Percentiles rank a stretch among this genome's conserved stretches.
Evolutionary conservation across 768 basidiomycete species (phyloP).

Genomic region (Suillus decipiens): DNA sequence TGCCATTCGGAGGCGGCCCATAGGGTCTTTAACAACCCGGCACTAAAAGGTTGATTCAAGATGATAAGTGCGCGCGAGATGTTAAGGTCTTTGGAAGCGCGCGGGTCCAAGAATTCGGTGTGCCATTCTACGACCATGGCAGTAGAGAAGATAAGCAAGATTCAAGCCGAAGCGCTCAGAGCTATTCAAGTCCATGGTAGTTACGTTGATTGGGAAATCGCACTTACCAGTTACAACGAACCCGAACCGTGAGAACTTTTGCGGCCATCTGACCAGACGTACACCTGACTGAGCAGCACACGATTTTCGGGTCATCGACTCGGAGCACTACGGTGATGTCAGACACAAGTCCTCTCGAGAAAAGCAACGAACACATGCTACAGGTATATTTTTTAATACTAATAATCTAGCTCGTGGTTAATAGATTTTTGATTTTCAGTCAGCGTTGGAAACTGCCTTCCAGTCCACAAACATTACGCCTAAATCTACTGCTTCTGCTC

Average conservation of each 20-base stretch:
- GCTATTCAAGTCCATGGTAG: background rate
- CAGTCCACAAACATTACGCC: conserved; percentile 25
- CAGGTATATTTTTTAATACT: conserved; percentile 17
- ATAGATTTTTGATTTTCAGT: conserved; percentile 15
- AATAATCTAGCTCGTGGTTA: background rate
- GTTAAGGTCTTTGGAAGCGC: conserved; percentile 2
- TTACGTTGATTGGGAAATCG: background rate
- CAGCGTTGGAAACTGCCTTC: conserved; percentile 29
- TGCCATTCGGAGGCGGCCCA: conserved; percentile 56
- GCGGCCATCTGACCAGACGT: background rate
- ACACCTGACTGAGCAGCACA: background rate
- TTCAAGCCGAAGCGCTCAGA: background rate
- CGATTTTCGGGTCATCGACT: conserved; percentile 1
- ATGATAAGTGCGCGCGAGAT: conserved; percentile 67
- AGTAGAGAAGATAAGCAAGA: background rate
- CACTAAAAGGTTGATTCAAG: conserved; percentile 86
- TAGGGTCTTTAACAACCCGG: conserved; percentile 57
- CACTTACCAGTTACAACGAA: background rate
- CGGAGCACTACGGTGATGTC: conserved; percentile 22
- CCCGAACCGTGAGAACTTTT: conserved; percentile 5
- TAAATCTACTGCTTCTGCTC: conserved; percentile 11
- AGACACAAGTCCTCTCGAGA: conserved; percentile 25
- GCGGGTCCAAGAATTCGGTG: conserved; percentile 27
- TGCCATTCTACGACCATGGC: conserved; percentile 24
- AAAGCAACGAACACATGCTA: conserved; percentile 27